These are phyloP conservation scores for Tillandsia leiboldiana DNA, from an alignment of 176 grass and related monocot genomes.

Conservation along the genomic window DNA sequence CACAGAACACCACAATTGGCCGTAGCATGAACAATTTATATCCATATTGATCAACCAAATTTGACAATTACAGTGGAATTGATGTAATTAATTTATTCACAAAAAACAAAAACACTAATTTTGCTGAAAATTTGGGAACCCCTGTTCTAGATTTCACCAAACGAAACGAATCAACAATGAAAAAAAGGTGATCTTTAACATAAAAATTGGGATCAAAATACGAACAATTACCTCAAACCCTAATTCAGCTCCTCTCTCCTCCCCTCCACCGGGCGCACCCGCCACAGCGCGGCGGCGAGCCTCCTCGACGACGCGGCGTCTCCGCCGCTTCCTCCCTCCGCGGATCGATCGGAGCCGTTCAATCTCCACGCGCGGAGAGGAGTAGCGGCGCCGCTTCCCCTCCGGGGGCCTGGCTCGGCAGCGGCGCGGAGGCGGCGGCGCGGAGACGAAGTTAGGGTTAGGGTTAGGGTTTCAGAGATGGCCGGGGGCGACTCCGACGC, in stretches of 20 bases:
- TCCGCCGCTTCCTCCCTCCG: neutral
- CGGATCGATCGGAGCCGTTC: neutral
- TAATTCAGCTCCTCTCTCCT: neutral
- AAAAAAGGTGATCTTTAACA: slow-evolving; percentile 1
- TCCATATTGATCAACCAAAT: too few relatives aligned
- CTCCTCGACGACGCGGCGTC: slow-evolving; percentile 13
- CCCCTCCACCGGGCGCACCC: neutral
- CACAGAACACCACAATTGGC: too few relatives aligned
- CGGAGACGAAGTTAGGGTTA: neutral
- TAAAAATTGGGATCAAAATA: neutral
- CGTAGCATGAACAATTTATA: too few relatives aligned
- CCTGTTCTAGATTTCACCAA: neutral
- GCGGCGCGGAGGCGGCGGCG: neutral
- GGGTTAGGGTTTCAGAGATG: neutral
- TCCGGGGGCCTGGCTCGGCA: neutral
- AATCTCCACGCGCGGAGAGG: slow-evolving; percentile 14
- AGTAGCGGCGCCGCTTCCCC: slow-evolving; percentile 10
- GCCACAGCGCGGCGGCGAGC: slow-evolving; percentile 19
- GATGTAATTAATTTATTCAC: too few relatives aligned
- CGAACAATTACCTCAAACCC: slow-evolving; percentile 13
- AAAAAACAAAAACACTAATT: too few relatives aligned
- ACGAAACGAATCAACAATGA: neutral
- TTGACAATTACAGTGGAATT: too few relatives aligned
- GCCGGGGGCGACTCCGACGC: too few relatives aligned
- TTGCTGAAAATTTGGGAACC: neutral